Conservation (phyloP, 805 yeast genomes). For the Ogataea trehalophila region DNA sequence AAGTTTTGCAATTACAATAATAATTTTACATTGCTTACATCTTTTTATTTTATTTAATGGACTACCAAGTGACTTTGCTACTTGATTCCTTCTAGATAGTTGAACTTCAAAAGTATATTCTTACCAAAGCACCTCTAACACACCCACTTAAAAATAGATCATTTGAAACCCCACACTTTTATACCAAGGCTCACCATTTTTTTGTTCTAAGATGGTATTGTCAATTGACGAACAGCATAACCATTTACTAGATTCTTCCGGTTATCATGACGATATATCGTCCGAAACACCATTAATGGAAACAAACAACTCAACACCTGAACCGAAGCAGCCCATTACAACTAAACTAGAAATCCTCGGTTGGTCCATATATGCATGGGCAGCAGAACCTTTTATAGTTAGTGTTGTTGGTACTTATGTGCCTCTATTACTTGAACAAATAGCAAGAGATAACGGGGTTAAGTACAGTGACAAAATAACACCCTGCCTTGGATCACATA, state of each 20-base stretch:
- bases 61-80: no score
- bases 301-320: neutral
- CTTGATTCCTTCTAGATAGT: no score
- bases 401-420: constrained; percentile 77
- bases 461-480: constrained; percentile 49
- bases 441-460: constrained; percentile 73
- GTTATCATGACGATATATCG: neutral
- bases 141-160: no score
- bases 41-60: no score
- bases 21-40: no score
- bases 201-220: no score
- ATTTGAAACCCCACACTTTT: no score
- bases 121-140: no score
- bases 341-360: constrained; percentile 48
- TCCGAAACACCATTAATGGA: neutral
- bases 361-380: constrained; percentile 69
- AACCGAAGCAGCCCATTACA: constrained; percentile 21
- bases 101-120: no score
- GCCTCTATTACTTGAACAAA: constrained; percentile 64
- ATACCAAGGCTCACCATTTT: no score
- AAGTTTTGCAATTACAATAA: no score
- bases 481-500: constrained; percentile 40
- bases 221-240: no score
- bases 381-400: constrained; percentile 77
- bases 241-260: neutral